These are phyloP conservation scores for Danielozyma ontarioensis DNA, from an alignment of 805 yeast genomes.

Conservation along the genomic window DNA sequence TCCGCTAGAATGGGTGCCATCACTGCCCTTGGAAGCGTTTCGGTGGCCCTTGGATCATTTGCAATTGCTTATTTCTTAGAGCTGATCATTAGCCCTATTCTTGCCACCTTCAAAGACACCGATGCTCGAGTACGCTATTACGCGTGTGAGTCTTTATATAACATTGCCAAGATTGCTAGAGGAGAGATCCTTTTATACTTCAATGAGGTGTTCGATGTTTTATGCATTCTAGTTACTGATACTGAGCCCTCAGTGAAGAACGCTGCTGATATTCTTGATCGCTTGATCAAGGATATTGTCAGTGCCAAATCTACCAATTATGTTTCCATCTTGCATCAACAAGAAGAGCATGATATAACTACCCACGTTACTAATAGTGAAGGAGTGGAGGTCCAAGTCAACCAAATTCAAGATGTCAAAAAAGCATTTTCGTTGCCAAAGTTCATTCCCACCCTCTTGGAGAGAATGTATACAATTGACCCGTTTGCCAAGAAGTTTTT, in stretches of 20 bases:
- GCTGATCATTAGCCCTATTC: conserved; percentile 84
- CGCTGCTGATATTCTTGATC: conserved; percentile 89
- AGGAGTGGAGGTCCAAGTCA: conserved; percentile 57
- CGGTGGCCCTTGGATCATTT: conserved; percentile 82
- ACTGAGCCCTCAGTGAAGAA: conserved; percentile 87
- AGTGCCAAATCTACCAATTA: conserved; percentile 91
- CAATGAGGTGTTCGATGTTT: conserved; percentile 90
- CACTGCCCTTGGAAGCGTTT: conserved; percentile 92
- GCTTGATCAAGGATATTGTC: conserved; percentile 89
- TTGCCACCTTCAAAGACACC: conserved; percentile 94
- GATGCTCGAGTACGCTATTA: conserved; percentile 96
- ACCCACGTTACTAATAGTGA: conserved; percentile 47
- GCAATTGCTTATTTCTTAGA: conserved; percentile 82
- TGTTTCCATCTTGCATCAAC: conserved; percentile 62
- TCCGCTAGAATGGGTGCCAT: conserved; percentile 86
- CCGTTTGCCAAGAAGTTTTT: conserved; percentile 89
- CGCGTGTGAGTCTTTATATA: conserved; percentile 93
- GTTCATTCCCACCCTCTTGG: conserved; percentile 87
- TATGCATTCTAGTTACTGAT: conserved; percentile 86
- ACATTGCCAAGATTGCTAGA: conserved; percentile 93
- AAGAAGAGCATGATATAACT: conserved; percentile 29
- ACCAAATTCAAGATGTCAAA: conserved; percentile 53
- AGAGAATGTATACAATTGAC: conserved; percentile 85
- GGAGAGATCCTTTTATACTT: conserved; percentile 90
- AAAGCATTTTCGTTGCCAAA: conserved; percentile 78